Base-by-base conservation (phyloP, 345 rosid genomes). In the Raphanus sativus region DNA sequence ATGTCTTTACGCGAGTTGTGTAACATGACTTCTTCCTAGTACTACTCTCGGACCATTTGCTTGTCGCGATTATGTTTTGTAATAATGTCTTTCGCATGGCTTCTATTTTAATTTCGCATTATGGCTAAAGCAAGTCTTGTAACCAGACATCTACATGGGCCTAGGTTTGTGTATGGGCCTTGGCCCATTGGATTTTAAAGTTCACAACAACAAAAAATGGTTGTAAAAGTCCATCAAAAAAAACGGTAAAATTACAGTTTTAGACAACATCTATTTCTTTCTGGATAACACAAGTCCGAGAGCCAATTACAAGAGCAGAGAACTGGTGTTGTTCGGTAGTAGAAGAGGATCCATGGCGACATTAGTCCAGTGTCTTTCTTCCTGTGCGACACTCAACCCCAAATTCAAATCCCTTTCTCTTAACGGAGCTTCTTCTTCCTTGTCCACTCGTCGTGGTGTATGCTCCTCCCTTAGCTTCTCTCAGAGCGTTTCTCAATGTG, bases 391-490 rank as follows among this genome's bases (percentile, higher is more conserved):
- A 29, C 85, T 94, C 77, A 80, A 90, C 30, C 71, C 90, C 71
- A 87, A 87, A 34, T 74, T 90, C 85, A 84, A 77, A 10, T 56
- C 60, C 74, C 92, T 92, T 52, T 86, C 97, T 2, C 84, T 90
- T 40, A 62, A 71, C 40, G 69, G 81, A 38, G n/a, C 76, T 62
- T 67, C 86, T 26, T 33, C 84, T 77, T 17, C 87, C 70, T 21
- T 71, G 11, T 65, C 75, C 32, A 17, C 77, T 81, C 78, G 62
- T 75, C 80, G 77, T 13, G 63, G 10, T 63, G 63, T 76, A 68
- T 75, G 69, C 62, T 77, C 90, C 36, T 76, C 90, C 15, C 88
- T 86, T 73, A 77, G 87, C 68, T 94, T 90, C 97, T 84, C 93
- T 80, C 67, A 76, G 40, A 70, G 74, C 82, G 69, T 89, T 62